Evolutionary conservation across 1,284 basidiomycete genomes (phyloP).

Genomic region (Ustilago bromivora): DNA sequence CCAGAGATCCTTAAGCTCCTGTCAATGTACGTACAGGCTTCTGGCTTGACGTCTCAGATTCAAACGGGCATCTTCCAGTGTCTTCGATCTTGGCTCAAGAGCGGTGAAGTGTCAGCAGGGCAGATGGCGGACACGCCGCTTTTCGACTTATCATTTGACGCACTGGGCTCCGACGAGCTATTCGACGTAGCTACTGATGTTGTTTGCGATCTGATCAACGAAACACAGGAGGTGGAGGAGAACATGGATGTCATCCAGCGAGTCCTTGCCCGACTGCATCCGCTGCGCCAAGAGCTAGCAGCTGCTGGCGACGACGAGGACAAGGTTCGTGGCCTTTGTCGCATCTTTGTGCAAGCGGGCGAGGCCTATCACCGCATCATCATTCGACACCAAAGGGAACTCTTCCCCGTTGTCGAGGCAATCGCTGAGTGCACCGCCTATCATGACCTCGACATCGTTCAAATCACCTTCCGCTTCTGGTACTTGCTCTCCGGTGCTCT

Average conservation of each 20-base stretch:
- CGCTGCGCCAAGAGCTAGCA: constrained; percentile 52
- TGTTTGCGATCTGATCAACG: constrained; percentile 94
- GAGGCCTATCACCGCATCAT: constrained; percentile 94
- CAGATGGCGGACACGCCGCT: constrained; percentile 83
- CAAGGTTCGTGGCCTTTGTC: constrained; percentile 87
- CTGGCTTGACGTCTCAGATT: constrained; percentile 84
- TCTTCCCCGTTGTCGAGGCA: constrained; percentile 93
- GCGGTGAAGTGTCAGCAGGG: constrained; percentile 82
- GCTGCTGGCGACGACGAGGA: constrained; percentile 77
- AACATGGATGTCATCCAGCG: constrained; percentile 89
- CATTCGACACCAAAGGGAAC: constrained; percentile 86
- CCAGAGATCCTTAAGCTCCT: constrained; percentile 82
- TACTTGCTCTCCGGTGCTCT: constrained; percentile 73
- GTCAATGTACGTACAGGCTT: constrained; percentile 88
- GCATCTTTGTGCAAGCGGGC: constrained; percentile 93
- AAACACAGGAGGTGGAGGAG: constrained; percentile 97
- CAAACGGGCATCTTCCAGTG: constrained; percentile 89
- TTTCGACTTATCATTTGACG: constrained; percentile 75
- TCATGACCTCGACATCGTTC: constrained; percentile 93
- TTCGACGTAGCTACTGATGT: constrained; percentile 94
- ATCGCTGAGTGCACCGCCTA: constrained; percentile 94
- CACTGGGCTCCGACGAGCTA: constrained; percentile 75
- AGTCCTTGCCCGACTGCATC: constrained; percentile 77
- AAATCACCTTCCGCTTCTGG: constrained; percentile 99
- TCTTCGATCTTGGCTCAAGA: constrained; percentile 85